Evolutionary conservation across 2,329 filamentous ascomycete species (phyloP).

Genomic region (Fusarium tuaranense): DNA sequence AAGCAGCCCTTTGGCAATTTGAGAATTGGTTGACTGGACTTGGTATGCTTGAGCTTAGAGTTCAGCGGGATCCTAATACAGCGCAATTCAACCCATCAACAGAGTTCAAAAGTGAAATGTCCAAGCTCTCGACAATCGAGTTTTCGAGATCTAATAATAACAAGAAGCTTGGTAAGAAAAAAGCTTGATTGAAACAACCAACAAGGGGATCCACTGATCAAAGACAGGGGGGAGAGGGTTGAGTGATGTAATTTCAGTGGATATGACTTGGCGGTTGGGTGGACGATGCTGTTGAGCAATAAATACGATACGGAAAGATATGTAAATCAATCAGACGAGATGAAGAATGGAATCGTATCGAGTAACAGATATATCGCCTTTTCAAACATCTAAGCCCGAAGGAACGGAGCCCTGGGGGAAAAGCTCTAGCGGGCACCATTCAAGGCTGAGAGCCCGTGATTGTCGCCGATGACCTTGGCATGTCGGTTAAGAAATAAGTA

Average conservation of each 20-base stretch:
- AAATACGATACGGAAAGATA: neutral
- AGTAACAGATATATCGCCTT: neutral
- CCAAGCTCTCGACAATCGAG: neutral
- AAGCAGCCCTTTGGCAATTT: neutral
- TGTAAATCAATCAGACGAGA: neutral
- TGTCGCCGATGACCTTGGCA: neutral
- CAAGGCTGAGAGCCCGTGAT: constrained; percentile 26
- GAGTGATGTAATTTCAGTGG: constrained; percentile 27
- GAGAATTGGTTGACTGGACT: neutral
- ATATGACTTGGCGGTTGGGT: neutral
- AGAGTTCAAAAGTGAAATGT: neutral
- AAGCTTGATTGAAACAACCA: constrained; percentile 10
- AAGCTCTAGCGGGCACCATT: constrained; percentile 18
- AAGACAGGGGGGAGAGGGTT: neutral
- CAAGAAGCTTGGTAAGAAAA: constrained; percentile 9
- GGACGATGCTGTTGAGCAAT: neutral
- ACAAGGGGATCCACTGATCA: constrained; percentile 21
- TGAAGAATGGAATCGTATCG: neutral
- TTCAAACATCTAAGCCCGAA: neutral
- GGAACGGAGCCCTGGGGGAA: neutral
- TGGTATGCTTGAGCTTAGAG: too few species aligned
- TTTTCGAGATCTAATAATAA: neutral
- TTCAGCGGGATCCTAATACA: constrained; percentile 2
- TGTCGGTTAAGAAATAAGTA: neutral
- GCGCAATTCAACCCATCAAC: neutral